Evolutionary conservation across 805 yeast species (phyloP), one percentile per base, ranked within the genome.

Genomic region (Isabelozyma gotoi): DNA sequence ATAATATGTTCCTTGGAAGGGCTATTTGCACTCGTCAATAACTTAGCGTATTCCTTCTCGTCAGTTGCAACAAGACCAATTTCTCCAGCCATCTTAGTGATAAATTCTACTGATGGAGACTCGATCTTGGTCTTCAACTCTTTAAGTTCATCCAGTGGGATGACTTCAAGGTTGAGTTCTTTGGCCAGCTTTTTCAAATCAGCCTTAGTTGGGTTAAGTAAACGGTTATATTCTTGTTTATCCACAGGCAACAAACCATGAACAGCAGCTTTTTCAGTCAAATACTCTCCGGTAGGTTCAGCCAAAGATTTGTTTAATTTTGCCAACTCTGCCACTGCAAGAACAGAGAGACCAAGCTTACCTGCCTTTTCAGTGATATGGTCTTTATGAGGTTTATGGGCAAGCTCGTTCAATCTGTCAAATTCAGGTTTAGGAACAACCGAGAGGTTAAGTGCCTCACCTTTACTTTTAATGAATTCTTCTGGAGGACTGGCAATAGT

Each of bases 361-460:
- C 42, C 44, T 3, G 67, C 68, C 17, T 49, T 54, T 7, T 44
- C 32, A 3, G 36, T 42, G 16, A 67, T 36, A 27, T 53, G 55
- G 1, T 58, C 62, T 1, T 56, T 16, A 11, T 45, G 36, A 6
- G 71, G 71, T 4, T 55, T 51, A 19, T 59, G 42, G 1, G 60
- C 61, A 18, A 50, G 38, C 14, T 46, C 47, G 12, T 49, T 52
- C 41, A 71, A 49, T 20, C 56, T 57, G 5, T 59, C 59, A 19
- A 56, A 52, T 11, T 52, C 59, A 1, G 45, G 48, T 4, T 33
- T 33, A 15, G 32, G 29, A 7, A 47, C 19, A 2, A 48, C 19
- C 14, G 21, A 24, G 32, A 18, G 33, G n/a, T 7, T 40, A 33
- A 17, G 41, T 39, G n/a, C 36, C 39, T 27, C 39, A 34, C n/a